Percentiles rank a stretch among this genome's conserved stretches.
These are phyloP conservation scores for Quercus ilex DNA, from an alignment of 306 rosid species.

Conservation along the genomic window DNA sequence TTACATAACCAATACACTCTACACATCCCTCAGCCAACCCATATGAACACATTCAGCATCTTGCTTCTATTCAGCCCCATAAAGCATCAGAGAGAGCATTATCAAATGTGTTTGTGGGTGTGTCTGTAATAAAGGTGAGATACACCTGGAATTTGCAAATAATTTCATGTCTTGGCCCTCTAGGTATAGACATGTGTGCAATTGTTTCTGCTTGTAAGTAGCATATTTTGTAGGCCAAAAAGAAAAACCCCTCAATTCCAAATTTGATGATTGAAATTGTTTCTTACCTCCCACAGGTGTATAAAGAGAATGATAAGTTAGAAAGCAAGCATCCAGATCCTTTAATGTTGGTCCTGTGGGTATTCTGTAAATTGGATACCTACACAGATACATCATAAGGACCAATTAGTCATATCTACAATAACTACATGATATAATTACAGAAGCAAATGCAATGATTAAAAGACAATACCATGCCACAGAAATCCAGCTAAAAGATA, in stretches of 20 bases:
- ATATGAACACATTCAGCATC: background rate
- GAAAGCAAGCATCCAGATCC: constrained; percentile 90
- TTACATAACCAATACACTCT: background rate
- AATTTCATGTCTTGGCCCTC: too few relatives aligned
- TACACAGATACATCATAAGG: constrained; percentile 28
- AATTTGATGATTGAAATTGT: background rate
- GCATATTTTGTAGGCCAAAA: background rate
- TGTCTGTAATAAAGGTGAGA: background rate
- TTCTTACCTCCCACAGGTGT: constrained; percentile 60
- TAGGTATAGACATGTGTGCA: too few relatives aligned
- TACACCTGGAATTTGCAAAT: too few relatives aligned
- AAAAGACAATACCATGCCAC: constrained; percentile 76
- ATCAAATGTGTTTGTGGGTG: background rate
- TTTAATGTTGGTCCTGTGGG: constrained; percentile 93
- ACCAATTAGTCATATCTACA: constrained; percentile 11
- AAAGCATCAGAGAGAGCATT: background rate
- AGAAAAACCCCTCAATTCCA: background rate
- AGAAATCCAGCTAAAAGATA: constrained; percentile 81
- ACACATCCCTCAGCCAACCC: background rate
- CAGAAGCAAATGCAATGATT: constrained; percentile 15
- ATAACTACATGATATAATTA: background rate
- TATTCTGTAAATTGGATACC: constrained; percentile 96
- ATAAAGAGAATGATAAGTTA: constrained; percentile 71
- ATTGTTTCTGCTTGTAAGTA: too few relatives aligned
- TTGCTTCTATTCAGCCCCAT: background rate